These are phyloP conservation scores for Russula abietina DNA, from an alignment of 768 basidiomycete species.

Conservation along the genomic window DNA sequence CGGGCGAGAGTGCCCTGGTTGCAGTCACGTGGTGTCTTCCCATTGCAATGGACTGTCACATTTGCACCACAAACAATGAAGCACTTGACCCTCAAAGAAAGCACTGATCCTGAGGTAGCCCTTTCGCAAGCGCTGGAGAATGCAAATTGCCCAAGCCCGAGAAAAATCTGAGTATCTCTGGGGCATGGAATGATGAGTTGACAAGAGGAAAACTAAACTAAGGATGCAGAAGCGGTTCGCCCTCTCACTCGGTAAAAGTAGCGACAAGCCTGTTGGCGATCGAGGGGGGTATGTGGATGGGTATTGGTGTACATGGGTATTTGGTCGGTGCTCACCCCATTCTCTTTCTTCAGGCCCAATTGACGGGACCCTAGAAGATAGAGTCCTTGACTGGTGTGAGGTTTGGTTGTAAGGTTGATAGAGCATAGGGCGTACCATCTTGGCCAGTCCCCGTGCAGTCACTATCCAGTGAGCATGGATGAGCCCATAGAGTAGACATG, in stretches of 20 bases:
- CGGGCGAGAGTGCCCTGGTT: slow-evolving; percentile 8
- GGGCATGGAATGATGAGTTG: too few species aligned
- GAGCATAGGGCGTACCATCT: slow-evolving; percentile 65
- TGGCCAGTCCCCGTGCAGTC: slow-evolving; percentile 84
- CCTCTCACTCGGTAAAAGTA: background rate
- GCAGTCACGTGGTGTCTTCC: background rate
- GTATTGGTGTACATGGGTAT: slow-evolving; percentile 10
- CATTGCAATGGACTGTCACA: too few species aligned
- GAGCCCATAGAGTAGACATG: slow-evolving; percentile 87
- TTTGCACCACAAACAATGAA: too few species aligned
- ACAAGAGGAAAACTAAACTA: too few species aligned
- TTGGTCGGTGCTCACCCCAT: background rate
- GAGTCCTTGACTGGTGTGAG: slow-evolving; percentile 9
- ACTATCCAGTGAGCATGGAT: slow-evolving; percentile 98
- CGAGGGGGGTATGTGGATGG: background rate
- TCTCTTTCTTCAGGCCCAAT: slow-evolving; percentile 2
- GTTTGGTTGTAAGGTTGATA: background rate
- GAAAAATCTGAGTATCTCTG: too few species aligned
- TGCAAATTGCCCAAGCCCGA: too few species aligned
- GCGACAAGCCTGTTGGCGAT: slow-evolving; percentile 1
- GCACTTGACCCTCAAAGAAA: too few species aligned
- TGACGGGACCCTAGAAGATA: slow-evolving; percentile 2
- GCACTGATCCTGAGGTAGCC: too few species aligned
- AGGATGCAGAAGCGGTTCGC: slow-evolving; percentile 13
- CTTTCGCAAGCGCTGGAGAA: too few species aligned